Base-by-base conservation (phyloP, 345 rosid genomes). In the Populus simonii region DNA sequence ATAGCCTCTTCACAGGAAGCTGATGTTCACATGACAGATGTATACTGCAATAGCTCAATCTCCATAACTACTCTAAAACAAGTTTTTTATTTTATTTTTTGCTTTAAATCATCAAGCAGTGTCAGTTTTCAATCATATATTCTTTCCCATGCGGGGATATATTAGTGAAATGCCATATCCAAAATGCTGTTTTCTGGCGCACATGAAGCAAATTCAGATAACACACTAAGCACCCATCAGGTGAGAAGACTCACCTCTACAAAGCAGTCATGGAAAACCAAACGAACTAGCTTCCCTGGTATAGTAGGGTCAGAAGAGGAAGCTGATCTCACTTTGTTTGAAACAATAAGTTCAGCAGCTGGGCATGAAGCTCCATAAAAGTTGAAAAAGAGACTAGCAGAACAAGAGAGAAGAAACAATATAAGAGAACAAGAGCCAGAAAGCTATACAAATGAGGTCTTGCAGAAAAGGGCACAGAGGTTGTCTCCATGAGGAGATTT, bases 231-330 rank as follows among this genome's bases (percentile, higher is more conserved):
- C 33, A 27, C 20, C 9, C 43, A 29, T 33, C 3, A 27, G 31
- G 16, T 25, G 6, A 69, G 17, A 18, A 39, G 65, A 79, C 83
- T 83, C n/a, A 92, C 98, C 87, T 93, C 90, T 10, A 93, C 94
- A 38, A 94, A 90, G 86, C 98, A 93, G 77, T 93, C 98, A 66
- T 93, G 97, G 85, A 94, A 93, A 66, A 90, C 75, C 89, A 93
- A 80, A 82, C 97, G 97, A 5, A 94, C 91, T 47, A 94, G 97
- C 88, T 91, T 93, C 72, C 97, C 97, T 0, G 94, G 98, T 47
- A 94, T 77, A 65, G 94, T 86, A 74, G 90, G 90, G 80, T 93
- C 98, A 47, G 57, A 2, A 38, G 86, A 61, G 66, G 97, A 80
- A 78, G 97, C 96, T 53, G 95, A 86, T 81, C 92, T 86, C 25